Evolutionary conservation across 2,329 filamentous ascomycete genomes (phyloP).

Genomic region (Penicillium expansum): DNA sequence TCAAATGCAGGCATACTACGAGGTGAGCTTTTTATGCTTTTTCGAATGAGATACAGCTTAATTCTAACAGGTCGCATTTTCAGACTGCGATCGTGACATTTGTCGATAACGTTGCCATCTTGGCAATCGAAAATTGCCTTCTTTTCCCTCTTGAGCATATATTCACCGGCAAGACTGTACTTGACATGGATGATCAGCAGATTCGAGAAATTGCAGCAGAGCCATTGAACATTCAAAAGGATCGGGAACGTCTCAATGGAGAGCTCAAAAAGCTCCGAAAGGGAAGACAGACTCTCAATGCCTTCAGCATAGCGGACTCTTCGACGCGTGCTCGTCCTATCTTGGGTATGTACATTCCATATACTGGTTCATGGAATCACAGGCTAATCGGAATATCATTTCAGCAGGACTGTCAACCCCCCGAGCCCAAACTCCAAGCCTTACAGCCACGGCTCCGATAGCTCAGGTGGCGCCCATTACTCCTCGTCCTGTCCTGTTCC

Average conservation of each 20-base stretch:
- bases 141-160: slow-evolving; percentile 43
- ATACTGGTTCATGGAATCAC: not conserved
- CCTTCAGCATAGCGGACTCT: not conserved
- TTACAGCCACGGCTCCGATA: not conserved
- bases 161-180: slow-evolving; percentile 34
- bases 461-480: not conserved
- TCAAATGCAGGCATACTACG: slow-evolving; percentile 47
- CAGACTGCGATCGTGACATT: slow-evolving; percentile 44
- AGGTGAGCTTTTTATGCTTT: slow-evolving; percentile 22
- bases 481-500: not conserved
- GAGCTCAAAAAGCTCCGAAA: slow-evolving; percentile 22
- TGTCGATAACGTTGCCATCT: slow-evolving; percentile 49
- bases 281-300: not conserved
- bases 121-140: slow-evolving; percentile 52
- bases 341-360: not conserved
- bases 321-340: not conserved
- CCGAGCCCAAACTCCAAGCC: not conserved
- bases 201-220: too few species aligned
- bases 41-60: not conserved
- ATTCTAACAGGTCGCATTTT: not conserved
- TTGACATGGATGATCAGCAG: too few species aligned
- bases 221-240: slow-evolving; percentile 3
- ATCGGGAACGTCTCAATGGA: slow-evolving; percentile 12
- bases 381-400: not conserved
- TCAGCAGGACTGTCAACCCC: not conserved